Percentiles rank a stretch among this genome's conserved stretches.
These are phyloP conservation scores for Lipomyces chichibuensis DNA, from an alignment of 805 yeast genomes.

Conservation along the genomic window DNA sequence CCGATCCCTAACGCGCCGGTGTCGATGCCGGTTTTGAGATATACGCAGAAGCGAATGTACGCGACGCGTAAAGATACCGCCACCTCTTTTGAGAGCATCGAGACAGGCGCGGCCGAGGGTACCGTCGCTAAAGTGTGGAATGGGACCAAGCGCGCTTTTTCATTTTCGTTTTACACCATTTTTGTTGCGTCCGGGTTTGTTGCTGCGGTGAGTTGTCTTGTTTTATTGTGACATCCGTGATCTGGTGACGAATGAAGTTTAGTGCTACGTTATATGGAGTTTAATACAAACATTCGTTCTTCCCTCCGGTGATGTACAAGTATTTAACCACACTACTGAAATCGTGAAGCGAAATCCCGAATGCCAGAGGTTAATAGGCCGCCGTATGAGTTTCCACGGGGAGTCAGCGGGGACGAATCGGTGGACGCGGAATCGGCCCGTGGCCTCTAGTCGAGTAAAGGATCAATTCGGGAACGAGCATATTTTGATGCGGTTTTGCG, in stretches of 20 bases:
- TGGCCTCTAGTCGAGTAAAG: constrained; percentile 53
- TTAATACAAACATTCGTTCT: constrained; percentile 66
- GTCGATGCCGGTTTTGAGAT: neutral
- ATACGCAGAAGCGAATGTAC: neutral
- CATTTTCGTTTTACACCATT: neutral
- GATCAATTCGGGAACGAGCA: constrained; percentile 77
- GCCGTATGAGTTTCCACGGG: constrained; percentile 76
- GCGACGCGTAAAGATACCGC: neutral
- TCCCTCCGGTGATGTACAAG: constrained; percentile 84
- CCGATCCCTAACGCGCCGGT: neutral
- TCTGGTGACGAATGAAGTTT: neutral
- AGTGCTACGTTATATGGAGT: constrained; percentile 18
- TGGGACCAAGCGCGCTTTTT: constrained; percentile 12
- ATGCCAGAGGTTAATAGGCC: constrained; percentile 60
- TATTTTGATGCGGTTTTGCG: constrained; percentile 74
- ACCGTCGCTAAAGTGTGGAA: neutral
- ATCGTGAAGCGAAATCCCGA: constrained; percentile 64
- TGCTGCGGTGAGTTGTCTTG: constrained; percentile 7
- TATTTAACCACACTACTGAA: constrained; percentile 78
- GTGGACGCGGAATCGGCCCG: constrained; percentile 86
- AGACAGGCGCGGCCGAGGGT: neutral
- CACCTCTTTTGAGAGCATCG: neutral
- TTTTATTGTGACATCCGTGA: neutral
- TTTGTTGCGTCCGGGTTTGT: neutral
- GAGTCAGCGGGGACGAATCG: constrained; percentile 59